phyloP scores from a whole-genome alignment of 2,329 filamentous ascomycete genomes.

The Fusarium gaditjirri region DNA sequence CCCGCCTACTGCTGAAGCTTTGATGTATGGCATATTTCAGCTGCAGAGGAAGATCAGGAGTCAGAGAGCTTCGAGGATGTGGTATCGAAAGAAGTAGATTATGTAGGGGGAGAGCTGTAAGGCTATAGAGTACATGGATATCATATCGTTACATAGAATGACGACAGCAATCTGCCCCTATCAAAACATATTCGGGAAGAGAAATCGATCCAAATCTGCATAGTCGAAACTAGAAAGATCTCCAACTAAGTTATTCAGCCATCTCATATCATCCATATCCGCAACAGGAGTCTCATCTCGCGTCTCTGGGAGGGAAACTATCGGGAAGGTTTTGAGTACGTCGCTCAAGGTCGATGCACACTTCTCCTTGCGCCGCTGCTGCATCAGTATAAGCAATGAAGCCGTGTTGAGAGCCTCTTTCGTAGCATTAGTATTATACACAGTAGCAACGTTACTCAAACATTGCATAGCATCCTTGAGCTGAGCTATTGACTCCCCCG shows the following conservation, averaged over 20 bases:
- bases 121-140: not conserved
- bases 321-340: conserved; percentile 51
- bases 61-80: conserved; percentile 59
- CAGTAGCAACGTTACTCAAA: conserved; percentile 53
- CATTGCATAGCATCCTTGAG: conserved; percentile 63
- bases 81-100: conserved; percentile 60
- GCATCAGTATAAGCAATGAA: conserved; percentile 62
- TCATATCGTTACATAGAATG: not conserved
- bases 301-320: conserved; percentile 18
- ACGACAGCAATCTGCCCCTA: fast-evolving
- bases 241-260: conserved; percentile 56
- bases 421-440: conserved; percentile 59
- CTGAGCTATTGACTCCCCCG: conserved; percentile 57
- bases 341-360: conserved; percentile 51
- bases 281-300: conserved; percentile 5
- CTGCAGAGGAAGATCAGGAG: conserved; percentile 75
- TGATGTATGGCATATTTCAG: conserved; percentile 70
- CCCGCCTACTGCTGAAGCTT: conserved; percentile 59
- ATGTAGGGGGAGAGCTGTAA: fast-evolving
- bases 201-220: conserved; percentile 56
- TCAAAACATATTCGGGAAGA: conserved; percentile 36
- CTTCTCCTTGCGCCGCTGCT: conserved; percentile 62
- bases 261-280: conserved; percentile 38
- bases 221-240: conserved; percentile 57
- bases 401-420: conserved; percentile 66